Evolutionary conservation across 495 filamentous ascomycete genomes (phyloP).

Genomic region (Entonaema liquescens): DNA sequence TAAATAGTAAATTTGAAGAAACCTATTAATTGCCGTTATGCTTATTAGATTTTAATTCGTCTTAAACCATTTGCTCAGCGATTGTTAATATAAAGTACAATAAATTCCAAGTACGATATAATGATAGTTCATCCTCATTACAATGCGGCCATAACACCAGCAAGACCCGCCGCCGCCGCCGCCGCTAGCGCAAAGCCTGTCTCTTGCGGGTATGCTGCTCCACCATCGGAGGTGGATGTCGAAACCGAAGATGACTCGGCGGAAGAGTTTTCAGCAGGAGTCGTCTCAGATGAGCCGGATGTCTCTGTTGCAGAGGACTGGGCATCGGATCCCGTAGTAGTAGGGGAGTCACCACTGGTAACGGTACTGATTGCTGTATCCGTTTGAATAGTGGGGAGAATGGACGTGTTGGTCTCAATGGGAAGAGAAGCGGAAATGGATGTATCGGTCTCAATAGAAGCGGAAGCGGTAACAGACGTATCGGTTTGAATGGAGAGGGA

Average conservation of each 20-base stretch:
- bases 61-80: too few relatives aligned
- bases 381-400: neutral
- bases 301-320: constrained; percentile 7
- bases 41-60: too few relatives aligned
- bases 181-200: constrained; percentile 22
- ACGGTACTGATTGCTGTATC: neutral
- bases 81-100: too few relatives aligned
- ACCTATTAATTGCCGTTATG: too few relatives aligned
- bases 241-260: constrained; percentile 5
- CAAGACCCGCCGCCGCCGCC: constrained; percentile 19
- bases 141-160: constrained; percentile 18
- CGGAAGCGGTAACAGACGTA: neutral
- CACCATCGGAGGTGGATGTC: constrained; percentile 19
- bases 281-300: neutral
- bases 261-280: neutral
- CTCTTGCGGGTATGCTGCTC: constrained; percentile 26
- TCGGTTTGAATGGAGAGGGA: constrained; percentile 2
- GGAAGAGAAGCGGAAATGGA: neutral
- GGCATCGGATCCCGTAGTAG: constrained; percentile 6
- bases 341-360: neutral
- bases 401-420: neutral
- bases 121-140: neutral
- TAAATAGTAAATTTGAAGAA: too few relatives aligned
- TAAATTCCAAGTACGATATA: neutral
- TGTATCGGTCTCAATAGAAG: constrained; percentile 18